These are phyloP conservation scores for Myriosclerotinia curreyana DNA, from an alignment of 2,329 filamentous ascomycete genomes.

Conservation along the genomic window DNA sequence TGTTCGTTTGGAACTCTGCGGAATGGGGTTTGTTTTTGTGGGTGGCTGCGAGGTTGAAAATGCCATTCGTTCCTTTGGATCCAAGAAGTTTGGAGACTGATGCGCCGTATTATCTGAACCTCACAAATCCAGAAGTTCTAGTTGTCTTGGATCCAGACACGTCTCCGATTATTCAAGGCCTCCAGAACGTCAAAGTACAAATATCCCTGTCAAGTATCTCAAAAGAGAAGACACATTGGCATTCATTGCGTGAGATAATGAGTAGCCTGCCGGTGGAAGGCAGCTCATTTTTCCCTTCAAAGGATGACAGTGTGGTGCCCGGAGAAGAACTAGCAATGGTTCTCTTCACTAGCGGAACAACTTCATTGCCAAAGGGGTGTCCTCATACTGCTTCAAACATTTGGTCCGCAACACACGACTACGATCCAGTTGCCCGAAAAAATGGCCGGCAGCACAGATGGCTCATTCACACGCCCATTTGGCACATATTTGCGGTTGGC, in stretches of 20 bases:
- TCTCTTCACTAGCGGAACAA: constrained; percentile 29
- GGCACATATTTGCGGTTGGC: constrained; percentile 22
- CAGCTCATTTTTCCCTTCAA: not conserved
- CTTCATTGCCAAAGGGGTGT: constrained; percentile 29
- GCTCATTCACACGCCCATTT: constrained; percentile 22
- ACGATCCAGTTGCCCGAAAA: constrained; percentile 8
- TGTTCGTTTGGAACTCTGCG: constrained; percentile 21
- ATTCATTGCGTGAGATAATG: not conserved
- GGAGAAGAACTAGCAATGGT: constrained; percentile 26
- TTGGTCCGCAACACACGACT: constrained; percentile 16
- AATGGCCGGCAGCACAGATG: constrained; percentile 11
- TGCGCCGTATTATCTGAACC: constrained; percentile 4
- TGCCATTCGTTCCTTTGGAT: constrained; percentile 21
- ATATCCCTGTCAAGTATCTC: not conserved
- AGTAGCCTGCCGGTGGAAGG: not conserved
- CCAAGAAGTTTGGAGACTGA: constrained; percentile 11
- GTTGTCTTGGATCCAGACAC: not conserved
- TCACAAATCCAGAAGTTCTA: not conserved
- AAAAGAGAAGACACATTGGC: not conserved
- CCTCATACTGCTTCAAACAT: constrained; percentile 14
- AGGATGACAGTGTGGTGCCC: not conserved
- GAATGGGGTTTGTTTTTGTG: constrained; percentile 25
- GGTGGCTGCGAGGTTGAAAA: constrained; percentile 21
- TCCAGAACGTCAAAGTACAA: not conserved
- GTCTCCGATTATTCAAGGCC: too few relatives aligned